These are phyloP conservation scores for Oemleria cerasiformis DNA, from an alignment of 306 rosid genomes.

Conservation along the genomic window DNA sequence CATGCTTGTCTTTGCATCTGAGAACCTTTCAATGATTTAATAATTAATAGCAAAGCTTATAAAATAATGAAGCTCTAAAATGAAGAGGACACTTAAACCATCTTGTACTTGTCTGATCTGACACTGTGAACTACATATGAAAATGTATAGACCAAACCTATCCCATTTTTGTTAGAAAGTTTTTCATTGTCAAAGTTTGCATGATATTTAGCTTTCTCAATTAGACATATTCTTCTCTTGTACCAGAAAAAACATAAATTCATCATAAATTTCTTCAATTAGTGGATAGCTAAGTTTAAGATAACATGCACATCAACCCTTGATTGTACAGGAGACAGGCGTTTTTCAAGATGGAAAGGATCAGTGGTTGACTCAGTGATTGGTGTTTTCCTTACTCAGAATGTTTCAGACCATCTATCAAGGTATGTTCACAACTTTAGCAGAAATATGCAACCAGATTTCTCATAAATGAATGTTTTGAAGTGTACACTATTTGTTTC, in stretches of 20 bases:
- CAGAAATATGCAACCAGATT: constrained; percentile 13
- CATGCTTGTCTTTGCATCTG: background rate
- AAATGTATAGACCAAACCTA: background rate
- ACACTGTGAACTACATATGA: background rate
- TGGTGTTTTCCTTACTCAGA: constrained; percentile 93
- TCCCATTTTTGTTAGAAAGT: background rate
- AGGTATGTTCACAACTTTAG: constrained; percentile 47
- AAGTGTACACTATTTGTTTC: constrained; percentile 7
- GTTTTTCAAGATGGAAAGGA: constrained; percentile 96
- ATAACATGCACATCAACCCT: constrained; percentile 14
- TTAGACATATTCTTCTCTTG: background rate
- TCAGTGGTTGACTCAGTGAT: constrained; percentile 94
- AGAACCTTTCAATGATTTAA: too few relatives aligned
- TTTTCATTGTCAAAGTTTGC: background rate
- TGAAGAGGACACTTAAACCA: too few relatives aligned
- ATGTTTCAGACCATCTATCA: constrained; percentile 96
- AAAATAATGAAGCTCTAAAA: too few relatives aligned
- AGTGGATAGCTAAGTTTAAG: background rate
- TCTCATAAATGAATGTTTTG: constrained; percentile 15
- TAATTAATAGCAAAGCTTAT: too few relatives aligned
- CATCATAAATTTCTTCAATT: constrained; percentile 1
- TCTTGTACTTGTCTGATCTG: background rate
- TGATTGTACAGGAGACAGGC: constrained; percentile 75
- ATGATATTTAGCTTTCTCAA: background rate
- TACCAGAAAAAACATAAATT: background rate